Evolutionary conservation across 257 asterid genomes (phyloP).

Genomic region (Capsicum baccatum): DNA sequence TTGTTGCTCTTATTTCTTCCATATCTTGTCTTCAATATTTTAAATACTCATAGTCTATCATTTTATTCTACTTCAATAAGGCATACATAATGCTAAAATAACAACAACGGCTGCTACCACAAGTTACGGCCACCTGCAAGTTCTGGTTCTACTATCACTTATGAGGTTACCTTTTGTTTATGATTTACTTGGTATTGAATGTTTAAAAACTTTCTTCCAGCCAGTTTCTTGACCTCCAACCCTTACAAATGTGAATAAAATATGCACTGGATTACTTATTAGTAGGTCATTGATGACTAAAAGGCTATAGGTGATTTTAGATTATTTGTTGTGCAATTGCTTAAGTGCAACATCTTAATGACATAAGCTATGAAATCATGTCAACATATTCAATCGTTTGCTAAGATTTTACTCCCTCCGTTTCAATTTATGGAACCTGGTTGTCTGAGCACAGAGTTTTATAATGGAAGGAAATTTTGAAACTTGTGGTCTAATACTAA

Average conservation of each 20-base stretch:
- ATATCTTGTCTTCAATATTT: too few relatives aligned
- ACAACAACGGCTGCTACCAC: constrained; percentile 49
- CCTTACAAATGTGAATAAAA: not conserved
- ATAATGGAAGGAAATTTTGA: too few relatives aligned
- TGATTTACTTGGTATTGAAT: constrained; percentile 7
- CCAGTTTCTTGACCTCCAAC: not conserved
- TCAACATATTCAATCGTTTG: not conserved
- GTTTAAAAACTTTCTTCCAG: not conserved
- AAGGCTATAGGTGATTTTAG: not conserved
- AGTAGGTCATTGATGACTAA: not conserved
- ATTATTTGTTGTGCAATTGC: not conserved
- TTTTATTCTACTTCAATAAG: too few relatives aligned
- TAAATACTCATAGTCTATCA: too few relatives aligned
- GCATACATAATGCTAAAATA: too few relatives aligned
- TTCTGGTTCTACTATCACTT: constrained; percentile 68
- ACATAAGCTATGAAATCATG: not conserved
- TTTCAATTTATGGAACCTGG: too few relatives aligned
- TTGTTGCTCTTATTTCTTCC: too few relatives aligned
- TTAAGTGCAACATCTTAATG: not conserved
- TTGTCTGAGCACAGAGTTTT: too few relatives aligned
- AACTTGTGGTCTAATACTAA: too few relatives aligned
- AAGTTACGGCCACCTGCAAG: constrained; percentile 67
- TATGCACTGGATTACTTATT: not conserved
- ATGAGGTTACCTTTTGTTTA: constrained; percentile 60
- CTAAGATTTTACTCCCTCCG: too few relatives aligned